Percentiles rank a stretch among this genome's conserved stretches.
Conservation (phyloP, 805 yeast genomes). For the Schizosaccharomyces japonicus region DNA sequence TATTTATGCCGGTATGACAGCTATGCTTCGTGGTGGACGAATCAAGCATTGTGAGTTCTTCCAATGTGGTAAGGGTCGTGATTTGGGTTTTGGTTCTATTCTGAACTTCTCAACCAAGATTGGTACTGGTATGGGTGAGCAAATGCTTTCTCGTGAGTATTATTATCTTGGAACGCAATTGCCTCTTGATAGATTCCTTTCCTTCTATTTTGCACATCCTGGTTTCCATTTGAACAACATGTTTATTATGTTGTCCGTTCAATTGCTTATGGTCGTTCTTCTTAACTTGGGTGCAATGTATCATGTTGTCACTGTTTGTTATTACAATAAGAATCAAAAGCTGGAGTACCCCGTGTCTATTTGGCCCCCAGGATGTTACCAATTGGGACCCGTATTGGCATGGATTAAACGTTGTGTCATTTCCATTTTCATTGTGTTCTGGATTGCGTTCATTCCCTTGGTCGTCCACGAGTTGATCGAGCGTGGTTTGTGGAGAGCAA, state of each 20-base stretch:
- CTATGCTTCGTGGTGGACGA: constrained; percentile 69
- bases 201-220: constrained; percentile 90
- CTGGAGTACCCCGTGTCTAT: constrained; percentile 39
- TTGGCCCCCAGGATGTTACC: constrained; percentile 64
- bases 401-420: constrained; percentile 79
- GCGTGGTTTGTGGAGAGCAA: constrained; percentile 58
- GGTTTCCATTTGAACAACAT: constrained; percentile 86
- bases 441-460: constrained; percentile 72
- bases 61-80: constrained; percentile 94
- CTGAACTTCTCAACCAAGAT: constrained; percentile 83
- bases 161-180: constrained; percentile 73
- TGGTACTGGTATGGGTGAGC: constrained; percentile 98
- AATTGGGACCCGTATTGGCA: constrained; percentile 58
- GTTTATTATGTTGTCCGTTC: constrained; percentile 69
- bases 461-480: constrained; percentile 72
- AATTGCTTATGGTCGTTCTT: constrained; percentile 57
- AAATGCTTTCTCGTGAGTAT: constrained; percentile 72
- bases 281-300: constrained; percentile 58
- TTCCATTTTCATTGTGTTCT: constrained; percentile 78
- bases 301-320: constrained; percentile 47
- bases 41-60: constrained; percentile 87
- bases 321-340: constrained; percentile 40
- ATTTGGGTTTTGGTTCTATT: constrained; percentile 77
- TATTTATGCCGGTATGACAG: constrained; percentile 87
- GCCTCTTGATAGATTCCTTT: constrained; percentile 69